Evolutionary conservation across 441 rosid genomes (phyloP).

Genomic region (Gossypium schwendimanii): DNA sequence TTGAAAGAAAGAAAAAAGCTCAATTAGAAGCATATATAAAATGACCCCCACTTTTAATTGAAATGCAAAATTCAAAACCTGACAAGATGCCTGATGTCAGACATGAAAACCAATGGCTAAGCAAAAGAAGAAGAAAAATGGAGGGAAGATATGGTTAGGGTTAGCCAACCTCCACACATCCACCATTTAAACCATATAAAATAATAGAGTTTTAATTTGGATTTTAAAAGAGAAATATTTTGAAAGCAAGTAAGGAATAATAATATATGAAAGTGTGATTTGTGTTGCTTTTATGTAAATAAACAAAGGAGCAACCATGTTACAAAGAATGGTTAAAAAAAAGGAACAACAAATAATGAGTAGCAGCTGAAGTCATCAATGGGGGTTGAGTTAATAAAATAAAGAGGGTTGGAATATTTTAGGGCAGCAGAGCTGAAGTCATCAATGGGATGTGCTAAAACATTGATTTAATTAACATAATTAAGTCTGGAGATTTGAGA

Average conservation of each 20-base stretch:
- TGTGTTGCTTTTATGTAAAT: no score
- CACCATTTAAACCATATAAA: slow-evolving; percentile 6
- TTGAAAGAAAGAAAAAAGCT: no score
- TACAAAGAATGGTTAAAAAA: not conserved
- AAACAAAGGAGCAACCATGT: no score
- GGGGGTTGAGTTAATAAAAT: not conserved
- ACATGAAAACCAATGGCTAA: not conserved
- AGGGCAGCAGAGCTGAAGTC: not conserved
- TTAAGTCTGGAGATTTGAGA: not conserved
- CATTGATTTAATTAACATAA: not conserved
- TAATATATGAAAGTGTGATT: no score
- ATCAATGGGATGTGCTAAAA: not conserved
- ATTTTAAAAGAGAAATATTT: no score
- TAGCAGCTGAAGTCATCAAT: no score
- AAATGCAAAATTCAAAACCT: not conserved
- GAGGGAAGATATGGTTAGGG: slow-evolving; percentile 22
- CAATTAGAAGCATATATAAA: no score
- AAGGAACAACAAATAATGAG: not conserved
- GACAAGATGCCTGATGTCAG: slow-evolving; percentile 2
- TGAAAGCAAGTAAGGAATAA: no score
- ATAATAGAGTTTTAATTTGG: not conserved
- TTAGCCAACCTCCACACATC: slow-evolving; percentile 16
- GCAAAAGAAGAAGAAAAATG: not conserved
- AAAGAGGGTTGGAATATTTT: no score
- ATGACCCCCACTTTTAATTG: no score